Evolutionary conservation across 2,329 filamentous ascomycete species (phyloP), one percentile per base, ranked within the genome.

Genomic region (Verticillium dahliae): DNA sequence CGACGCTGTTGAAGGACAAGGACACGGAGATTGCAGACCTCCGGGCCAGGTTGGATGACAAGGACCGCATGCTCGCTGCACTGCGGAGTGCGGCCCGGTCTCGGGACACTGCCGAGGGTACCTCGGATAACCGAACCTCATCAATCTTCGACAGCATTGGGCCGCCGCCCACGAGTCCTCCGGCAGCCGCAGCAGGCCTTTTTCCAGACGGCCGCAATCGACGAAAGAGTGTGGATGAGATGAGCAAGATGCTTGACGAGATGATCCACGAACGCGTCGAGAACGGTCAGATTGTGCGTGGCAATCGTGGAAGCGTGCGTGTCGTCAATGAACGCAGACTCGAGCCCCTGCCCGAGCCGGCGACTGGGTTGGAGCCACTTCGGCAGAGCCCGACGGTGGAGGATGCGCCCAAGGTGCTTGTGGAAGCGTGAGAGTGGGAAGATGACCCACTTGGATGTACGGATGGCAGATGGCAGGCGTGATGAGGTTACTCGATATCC

Each of bases 211-310:
- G 55, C 37, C 82, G 82, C 59, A 83, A 81, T 65, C 82, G 84
- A 58, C 80, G 80, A 13, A 86, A 84, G 78, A 91, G 90, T 67
- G 90, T 95, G 38, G 92, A 97, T 68, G 93, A 97, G 75, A 93
- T 97, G 87, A 96, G 91, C 67, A 86, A 88, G 69, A 92, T 97
- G 78, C 83, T 97, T 33, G 94, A 98, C 69, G 92, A 97, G 76
- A 97, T 98, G 94, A 95, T 97, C 63, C 90, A 93, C 71, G 90
- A 94, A 70, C 87, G 90, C 62, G 90, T 96, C 60, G 90, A 95
- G 68, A 86, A 81, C 59, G 91, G 90, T 27, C 86, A 91, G 60
- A 77, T 91, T 27, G 80, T 91, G 35, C 86, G 90, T 69, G 83
- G 87, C 59, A 77, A 78, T 59, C 81, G 88, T 63, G 90, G 88